These are phyloP conservation scores for Diversispora eburnea DNA, from an alignment of 192 early-diverging fungal species.

Conservation along the genomic window DNA sequence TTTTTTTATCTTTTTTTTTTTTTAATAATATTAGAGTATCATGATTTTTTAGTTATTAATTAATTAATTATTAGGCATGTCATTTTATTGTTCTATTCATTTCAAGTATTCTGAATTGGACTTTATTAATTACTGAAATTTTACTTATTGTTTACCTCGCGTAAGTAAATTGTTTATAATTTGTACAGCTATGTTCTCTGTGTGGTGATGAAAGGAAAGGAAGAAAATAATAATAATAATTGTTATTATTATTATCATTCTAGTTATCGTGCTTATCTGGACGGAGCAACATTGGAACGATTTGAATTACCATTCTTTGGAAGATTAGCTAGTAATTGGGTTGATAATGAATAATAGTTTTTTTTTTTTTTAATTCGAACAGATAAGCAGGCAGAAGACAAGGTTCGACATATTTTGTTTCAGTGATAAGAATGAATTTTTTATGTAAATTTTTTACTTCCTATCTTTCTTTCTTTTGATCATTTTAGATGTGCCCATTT, in stretches of 20 bases:
- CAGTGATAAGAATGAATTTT: too few relatives aligned
- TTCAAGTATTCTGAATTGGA: slow-evolving; percentile 43
- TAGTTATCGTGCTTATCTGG: slow-evolving; percentile 66
- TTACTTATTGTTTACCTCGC: slow-evolving; percentile 39
- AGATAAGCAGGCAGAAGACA: too few relatives aligned
- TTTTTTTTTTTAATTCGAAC: too few relatives aligned
- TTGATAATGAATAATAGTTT: slow-evolving; percentile 59
- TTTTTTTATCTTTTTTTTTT: neutral
- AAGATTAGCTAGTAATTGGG: slow-evolving; percentile 57
- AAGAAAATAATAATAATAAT: neutral
- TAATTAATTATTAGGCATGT: slow-evolving; percentile 35
- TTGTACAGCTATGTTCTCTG: too few relatives aligned
- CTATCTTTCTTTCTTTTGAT: too few relatives aligned
- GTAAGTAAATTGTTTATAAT: slow-evolving; percentile 31
- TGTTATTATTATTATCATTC: slow-evolving; percentile 16
- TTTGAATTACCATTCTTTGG: slow-evolving; percentile 69
- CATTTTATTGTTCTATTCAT: slow-evolving; percentile 52
- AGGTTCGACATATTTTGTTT: too few relatives aligned
- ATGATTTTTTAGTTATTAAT: slow-evolving; percentile 14
- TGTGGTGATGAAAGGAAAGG: too few relatives aligned
- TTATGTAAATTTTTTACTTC: too few relatives aligned
- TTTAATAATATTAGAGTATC: neutral
- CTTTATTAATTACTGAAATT: slow-evolving; percentile 43
- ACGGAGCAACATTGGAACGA: slow-evolving; percentile 67
- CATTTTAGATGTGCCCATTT: too few relatives aligned